Percentiles rank a stretch among this genome's conserved stretches.
These are phyloP conservation scores for Hapsidospora chrysogenum DNA, from an alignment of 495 filamentous ascomycete species.

Conservation along the genomic window DNA sequence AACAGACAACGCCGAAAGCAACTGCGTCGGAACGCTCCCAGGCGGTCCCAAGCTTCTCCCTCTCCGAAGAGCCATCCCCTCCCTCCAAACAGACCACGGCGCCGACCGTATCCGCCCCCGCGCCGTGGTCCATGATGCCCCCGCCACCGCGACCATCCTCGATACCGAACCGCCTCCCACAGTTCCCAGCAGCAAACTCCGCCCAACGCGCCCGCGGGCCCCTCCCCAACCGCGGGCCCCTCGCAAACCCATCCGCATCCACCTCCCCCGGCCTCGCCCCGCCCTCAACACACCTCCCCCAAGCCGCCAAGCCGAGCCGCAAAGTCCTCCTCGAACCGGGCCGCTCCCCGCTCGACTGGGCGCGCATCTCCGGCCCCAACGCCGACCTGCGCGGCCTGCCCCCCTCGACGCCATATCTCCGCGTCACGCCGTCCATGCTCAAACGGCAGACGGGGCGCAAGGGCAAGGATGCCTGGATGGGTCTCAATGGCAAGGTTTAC, in stretches of 20 bases:
- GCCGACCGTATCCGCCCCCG: slow-evolving; percentile 6
- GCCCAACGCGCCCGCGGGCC: slow-evolving; percentile 9
- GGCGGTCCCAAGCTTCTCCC: slow-evolving; percentile 21
- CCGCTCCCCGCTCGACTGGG: slow-evolving; percentile 92
- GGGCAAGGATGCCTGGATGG: slow-evolving; percentile 77
- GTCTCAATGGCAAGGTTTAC: slow-evolving; percentile 73
- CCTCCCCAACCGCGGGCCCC: slow-evolving; percentile 15
- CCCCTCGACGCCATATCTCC: slow-evolving; percentile 24
- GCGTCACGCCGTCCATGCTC: slow-evolving; percentile 65
- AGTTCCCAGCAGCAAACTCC: slow-evolving; percentile 11
- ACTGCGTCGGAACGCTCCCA: slow-evolving; percentile 3
- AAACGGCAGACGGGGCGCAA: slow-evolving; percentile 58
- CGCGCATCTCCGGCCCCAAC: slow-evolving; percentile 48
- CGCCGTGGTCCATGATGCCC: slow-evolving; percentile 6
- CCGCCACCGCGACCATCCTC: slow-evolving; percentile 5
- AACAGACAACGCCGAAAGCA: slow-evolving; percentile 26
- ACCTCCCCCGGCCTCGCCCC: slow-evolving; percentile 20
- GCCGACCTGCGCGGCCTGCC: slow-evolving; percentile 48
- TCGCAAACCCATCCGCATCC: slow-evolving; percentile 6
- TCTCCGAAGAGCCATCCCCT: slow-evolving; percentile 17
- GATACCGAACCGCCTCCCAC: slow-evolving; percentile 5
- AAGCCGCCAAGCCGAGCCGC: slow-evolving; percentile 28
- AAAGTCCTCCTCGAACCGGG: slow-evolving; percentile 67
- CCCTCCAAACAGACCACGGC: slow-evolving; percentile 13
- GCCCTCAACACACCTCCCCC: slow-evolving; percentile 26